Conservation (phyloP, 2,329 filamentous ascomycete genomes). For the Fusarium sp. region DNA sequence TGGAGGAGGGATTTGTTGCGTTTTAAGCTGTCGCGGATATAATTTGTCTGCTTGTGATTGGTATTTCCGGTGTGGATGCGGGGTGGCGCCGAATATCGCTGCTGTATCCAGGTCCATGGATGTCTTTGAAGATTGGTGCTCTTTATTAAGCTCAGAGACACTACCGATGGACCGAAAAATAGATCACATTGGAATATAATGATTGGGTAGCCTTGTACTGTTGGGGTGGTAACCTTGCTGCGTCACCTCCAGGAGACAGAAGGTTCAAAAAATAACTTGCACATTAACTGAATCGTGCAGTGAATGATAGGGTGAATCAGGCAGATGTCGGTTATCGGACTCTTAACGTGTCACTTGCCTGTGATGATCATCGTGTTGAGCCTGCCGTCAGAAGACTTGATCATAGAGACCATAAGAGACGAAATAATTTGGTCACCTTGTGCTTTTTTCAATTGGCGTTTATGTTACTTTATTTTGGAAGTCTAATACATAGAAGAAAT, state of each 20-base stretch:
- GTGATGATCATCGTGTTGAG: fast-evolving
- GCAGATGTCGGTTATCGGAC: no score
- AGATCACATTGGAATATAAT: no score
- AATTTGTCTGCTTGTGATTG: not conserved
- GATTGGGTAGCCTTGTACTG: not conserved
- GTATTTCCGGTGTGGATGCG: not conserved
- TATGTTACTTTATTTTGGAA: not conserved
- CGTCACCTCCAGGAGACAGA: fast-evolving
- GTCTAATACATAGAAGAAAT: not conserved
- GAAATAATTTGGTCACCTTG: not conserved
- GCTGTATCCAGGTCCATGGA: not conserved
- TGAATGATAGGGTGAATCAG: no score
- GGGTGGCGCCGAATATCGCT: not conserved
- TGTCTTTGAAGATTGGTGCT: not conserved
- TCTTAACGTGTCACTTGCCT: no score
- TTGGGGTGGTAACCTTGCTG: not conserved
- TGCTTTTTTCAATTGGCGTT: not conserved
- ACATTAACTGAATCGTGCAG: no score
- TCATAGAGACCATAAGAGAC: not conserved
- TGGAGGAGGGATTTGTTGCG: not conserved
- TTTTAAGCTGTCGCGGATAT: not conserved
- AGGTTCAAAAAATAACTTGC: no score
- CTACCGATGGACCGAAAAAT: not conserved
- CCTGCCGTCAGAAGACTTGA: fast-evolving
- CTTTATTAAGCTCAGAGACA: not conserved